Conservation (phyloP, 1,284 basidiomycete species). For the Ceratobasidium sp. region DNA sequence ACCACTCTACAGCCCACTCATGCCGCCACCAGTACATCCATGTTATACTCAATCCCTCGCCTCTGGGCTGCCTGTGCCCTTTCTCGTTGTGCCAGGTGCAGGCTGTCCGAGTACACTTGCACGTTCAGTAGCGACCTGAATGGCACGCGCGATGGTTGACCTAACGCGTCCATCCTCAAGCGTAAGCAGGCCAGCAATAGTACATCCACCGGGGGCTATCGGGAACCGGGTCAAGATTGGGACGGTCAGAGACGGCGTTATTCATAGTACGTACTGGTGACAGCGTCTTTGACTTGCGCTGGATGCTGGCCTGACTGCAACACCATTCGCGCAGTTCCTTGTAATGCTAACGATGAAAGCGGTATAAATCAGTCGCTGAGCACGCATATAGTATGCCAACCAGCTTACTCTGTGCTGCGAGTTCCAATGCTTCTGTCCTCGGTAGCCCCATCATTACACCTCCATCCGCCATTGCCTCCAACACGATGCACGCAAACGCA, state of each 20-base stretch:
- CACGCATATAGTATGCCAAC: slow-evolving; percentile 15
- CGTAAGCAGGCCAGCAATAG: slow-evolving; percentile 93
- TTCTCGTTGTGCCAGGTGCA: slow-evolving; percentile 14
- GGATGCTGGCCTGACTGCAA: slow-evolving; percentile 89
- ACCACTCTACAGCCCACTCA: too few relatives aligned
- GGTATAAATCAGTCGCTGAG: slow-evolving; percentile 4
- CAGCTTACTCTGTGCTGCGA: slow-evolving; percentile 90
- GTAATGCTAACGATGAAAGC: slow-evolving; percentile 70
- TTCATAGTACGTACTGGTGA: slow-evolving; percentile 76
- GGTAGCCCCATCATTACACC: slow-evolving; percentile 99
- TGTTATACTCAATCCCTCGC: slow-evolving; percentile 1
- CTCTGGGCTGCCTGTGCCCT: slow-evolving; percentile 29
- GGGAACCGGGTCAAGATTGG: not conserved
- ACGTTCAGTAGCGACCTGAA: slow-evolving; percentile 91
- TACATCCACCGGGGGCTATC: slow-evolving; percentile 95
- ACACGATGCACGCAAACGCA: slow-evolving; percentile 94
- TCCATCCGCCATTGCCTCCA: slow-evolving; percentile 99
- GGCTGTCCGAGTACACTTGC: slow-evolving; percentile 80
- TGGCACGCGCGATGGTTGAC: slow-evolving; percentile 93
- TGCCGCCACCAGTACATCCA: too few relatives aligned
- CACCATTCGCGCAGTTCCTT: slow-evolving; percentile 97
- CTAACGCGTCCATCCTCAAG: slow-evolving; percentile 95
- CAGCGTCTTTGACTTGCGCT: slow-evolving; percentile 95
- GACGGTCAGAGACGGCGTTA: slow-evolving; percentile 38
- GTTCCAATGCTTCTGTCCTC: slow-evolving; percentile 88